Evolutionary conservation across 345 rosid genomes (phyloP).

Genomic region (Hypericum androsaemum): DNA sequence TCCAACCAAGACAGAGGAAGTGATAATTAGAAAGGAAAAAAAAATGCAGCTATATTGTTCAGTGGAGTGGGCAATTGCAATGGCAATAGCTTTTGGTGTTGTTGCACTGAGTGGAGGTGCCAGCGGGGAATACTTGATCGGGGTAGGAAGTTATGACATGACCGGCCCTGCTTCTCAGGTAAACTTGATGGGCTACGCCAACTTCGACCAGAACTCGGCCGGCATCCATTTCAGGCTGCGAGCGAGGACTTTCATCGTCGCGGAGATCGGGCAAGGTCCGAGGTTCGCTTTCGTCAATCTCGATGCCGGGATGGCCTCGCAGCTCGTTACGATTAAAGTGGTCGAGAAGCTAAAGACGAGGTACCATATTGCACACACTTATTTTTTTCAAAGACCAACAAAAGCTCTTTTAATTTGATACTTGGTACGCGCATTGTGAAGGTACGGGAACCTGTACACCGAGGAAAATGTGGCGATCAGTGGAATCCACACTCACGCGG

Average conservation of each 20-base stretch:
- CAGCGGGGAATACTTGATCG: slow-evolving; percentile 34
- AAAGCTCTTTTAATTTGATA: background rate
- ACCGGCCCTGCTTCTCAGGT: slow-evolving; percentile 54
- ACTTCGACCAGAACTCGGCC: slow-evolving; percentile 34
- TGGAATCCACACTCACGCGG: slow-evolving; percentile 55
- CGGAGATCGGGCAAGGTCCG: slow-evolving; percentile 26
- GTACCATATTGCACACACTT: slow-evolving; percentile 10
- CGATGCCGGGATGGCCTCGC: slow-evolving; percentile 59
- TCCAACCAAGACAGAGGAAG: no score
- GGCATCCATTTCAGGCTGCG: slow-evolving; percentile 52
- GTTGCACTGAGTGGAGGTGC: background rate
- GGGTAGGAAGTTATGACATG: slow-evolving; percentile 47
- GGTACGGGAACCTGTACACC: slow-evolving; percentile 42
- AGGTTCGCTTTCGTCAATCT: slow-evolving; percentile 55
- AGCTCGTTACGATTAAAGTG: slow-evolving; percentile 38
- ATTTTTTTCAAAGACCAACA: no score
- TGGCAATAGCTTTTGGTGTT: slow-evolving; percentile 2
- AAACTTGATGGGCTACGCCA: slow-evolving; percentile 61
- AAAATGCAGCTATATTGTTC: no score
- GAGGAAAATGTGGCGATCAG: slow-evolving; percentile 48
- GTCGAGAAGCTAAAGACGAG: slow-evolving; percentile 34
- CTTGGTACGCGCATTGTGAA: slow-evolving; percentile 14
- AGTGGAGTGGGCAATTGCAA: background rate
- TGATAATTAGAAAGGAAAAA: no score
- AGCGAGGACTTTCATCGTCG: slow-evolving; percentile 43